These are phyloP conservation scores for Trypanosoma theileri DNA, from an alignment of 208 protist species.

Conservation along the genomic window DNA sequence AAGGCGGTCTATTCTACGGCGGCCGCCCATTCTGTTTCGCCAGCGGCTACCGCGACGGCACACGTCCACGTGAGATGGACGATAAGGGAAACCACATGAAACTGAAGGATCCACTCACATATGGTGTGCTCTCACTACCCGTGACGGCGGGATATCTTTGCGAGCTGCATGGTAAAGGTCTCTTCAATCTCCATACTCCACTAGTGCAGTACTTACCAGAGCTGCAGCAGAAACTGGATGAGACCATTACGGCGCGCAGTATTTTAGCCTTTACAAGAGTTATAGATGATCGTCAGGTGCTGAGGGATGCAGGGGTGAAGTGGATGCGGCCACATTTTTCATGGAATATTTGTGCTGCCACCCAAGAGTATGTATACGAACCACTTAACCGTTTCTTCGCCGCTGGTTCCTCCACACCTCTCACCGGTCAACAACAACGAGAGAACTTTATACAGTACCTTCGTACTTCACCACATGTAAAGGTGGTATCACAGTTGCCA, in stretches of 20 bases:
- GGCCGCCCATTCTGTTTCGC: constrained; percentile 80
- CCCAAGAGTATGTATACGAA: constrained; percentile 46
- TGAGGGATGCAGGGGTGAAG: constrained; percentile 41
- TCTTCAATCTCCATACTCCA: constrained; percentile 60
- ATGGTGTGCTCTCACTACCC: constrained; percentile 66
- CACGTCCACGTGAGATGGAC: constrained; percentile 64
- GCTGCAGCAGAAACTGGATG: constrained; percentile 41
- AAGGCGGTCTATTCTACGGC: constrained; percentile 78
- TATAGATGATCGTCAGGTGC: constrained; percentile 47
- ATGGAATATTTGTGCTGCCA: constrained; percentile 39
- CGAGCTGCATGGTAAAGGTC: constrained; percentile 63
- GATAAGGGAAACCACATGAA: constrained; percentile 87
- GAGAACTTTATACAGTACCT: constrained; percentile 71
- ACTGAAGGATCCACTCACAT: constrained; percentile 78
- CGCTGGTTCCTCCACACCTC: constrained; percentile 17
- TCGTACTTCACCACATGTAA: constrained; percentile 31
- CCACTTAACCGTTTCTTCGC: constrained; percentile 66
- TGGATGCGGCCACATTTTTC: constrained; percentile 27
- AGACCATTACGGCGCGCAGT: constrained; percentile 53
- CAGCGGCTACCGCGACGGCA: constrained; percentile 74
- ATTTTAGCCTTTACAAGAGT: constrained; percentile 66
- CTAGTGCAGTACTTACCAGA: constrained; percentile 64
- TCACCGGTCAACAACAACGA: constrained; percentile 64
- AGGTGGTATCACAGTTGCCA: constrained; percentile 13
- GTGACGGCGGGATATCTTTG: constrained; percentile 74